Evolutionary conservation across 2,329 filamentous ascomycete species (phyloP), one percentile per base, ranked within the genome.

Genomic region (Didymella pinodella): DNA sequence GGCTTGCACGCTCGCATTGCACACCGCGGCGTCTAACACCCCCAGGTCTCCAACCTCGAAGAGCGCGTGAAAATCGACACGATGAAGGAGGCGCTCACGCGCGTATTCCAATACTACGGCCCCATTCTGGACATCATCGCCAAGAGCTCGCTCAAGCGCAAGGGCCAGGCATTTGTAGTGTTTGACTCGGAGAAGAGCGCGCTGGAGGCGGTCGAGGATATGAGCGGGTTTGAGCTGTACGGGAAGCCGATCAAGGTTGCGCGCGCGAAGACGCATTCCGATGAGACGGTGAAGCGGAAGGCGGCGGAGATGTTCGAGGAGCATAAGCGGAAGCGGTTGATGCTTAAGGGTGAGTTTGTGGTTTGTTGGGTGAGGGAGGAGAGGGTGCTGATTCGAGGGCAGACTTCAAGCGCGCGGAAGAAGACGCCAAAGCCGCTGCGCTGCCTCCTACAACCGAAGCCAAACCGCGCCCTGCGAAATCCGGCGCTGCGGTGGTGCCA

Each of bases 311-410:
- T 93, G 62, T 86, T 97, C 57, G 94, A 98, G 76, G 82, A 84
- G 62, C 94, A 98, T 79, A 96, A 96, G 84, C 83, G 91, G 64
- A 86, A 90, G 69, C 84, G 95, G 49, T 78, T 95, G 59, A 94
- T 92, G 28, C 92, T 97, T 82, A 97, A 97, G 79, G 93, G 94
- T n/a, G n/a, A n/a, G n/a, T n/a, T n/a, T n/a, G n/a, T n/a, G n/a
- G n/a, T n/a, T n/a, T n/a, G n/a, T n/a, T n/a, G n/a, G n/a, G n/a
- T n/a, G n/a, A n/a, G n/a, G n/a, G n/a, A n/a, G n/a, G n/a, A n/a
- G n/a, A n/a, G n/a, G n/a, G n/a, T n/a, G n/a, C n/a, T n/a, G n/a
- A n/a, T n/a, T n/a, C n/a, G n/a, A n/a, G n/a, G n/a, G n/a, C n/a
- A 89, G 88, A 89, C 65, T 83, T 87, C 78, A 95, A 93, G 78